phyloP scores from a whole-genome alignment of 2,329 filamentous ascomycete species.

The Zymoseptoria ardabiliae region DNA sequence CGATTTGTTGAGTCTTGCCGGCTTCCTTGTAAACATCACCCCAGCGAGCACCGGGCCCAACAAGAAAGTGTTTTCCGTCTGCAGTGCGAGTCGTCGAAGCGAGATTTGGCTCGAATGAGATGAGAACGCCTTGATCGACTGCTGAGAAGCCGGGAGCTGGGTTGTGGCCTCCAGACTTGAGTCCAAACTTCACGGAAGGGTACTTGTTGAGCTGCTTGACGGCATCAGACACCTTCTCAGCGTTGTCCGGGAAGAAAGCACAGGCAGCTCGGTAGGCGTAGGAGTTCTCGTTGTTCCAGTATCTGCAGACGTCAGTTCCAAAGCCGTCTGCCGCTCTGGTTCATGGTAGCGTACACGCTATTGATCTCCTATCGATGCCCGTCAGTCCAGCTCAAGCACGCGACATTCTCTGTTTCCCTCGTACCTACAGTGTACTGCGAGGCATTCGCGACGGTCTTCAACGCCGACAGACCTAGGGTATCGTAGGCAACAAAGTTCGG shows the following conservation, averaged over 20 bases:
- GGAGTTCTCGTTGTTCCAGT: slow-evolving; percentile 20
- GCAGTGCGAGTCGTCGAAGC: slow-evolving; percentile 32
- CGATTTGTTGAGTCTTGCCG: slow-evolving; percentile 13
- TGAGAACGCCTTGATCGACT: slow-evolving; percentile 38
- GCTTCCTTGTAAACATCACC: slow-evolving; percentile 16
- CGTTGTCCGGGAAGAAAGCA: slow-evolving; percentile 39
- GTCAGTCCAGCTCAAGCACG: neutral
- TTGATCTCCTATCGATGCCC: slow-evolving; percentile 8
- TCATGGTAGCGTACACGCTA: neutral
- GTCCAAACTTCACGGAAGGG: slow-evolving; percentile 46
- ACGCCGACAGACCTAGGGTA: slow-evolving; percentile 7
- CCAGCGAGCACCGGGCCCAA: slow-evolving; percentile 16
- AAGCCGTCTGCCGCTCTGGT: too few relatives aligned
- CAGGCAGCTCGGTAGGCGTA: slow-evolving; percentile 16
- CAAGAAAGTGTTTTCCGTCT: slow-evolving; percentile 14
- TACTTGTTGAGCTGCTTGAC: slow-evolving; percentile 43
- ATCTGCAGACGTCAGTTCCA: neutral
- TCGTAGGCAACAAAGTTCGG: slow-evolving; percentile 17
- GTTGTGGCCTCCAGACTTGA: slow-evolving; percentile 46
- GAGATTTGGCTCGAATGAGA: slow-evolving; percentile 37
- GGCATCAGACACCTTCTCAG: slow-evolving; percentile 47
- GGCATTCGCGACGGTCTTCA: slow-evolving; percentile 9
- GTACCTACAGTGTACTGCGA: slow-evolving; percentile 6
- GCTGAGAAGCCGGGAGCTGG: slow-evolving; percentile 42
- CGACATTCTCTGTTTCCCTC: neutral